phyloP scores from a whole-genome alignment of 305 asterid genomes.

The Fraxinus paxiana region DNA sequence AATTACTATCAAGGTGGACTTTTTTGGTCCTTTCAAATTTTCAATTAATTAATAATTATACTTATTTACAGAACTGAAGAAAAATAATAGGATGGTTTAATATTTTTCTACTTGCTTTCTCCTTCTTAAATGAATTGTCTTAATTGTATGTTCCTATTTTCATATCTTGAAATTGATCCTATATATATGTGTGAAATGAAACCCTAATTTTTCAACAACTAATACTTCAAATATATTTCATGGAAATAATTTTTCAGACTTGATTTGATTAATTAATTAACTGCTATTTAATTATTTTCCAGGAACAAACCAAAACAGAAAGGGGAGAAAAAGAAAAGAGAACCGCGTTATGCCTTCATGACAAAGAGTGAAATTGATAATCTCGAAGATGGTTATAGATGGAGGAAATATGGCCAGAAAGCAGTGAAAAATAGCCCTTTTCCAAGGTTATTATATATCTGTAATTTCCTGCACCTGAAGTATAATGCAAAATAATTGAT shows the following conservation, averaged over 20 bases:
- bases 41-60: constrained; percentile 10
- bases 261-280: background rate
- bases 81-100: background rate
- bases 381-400: constrained; percentile 80
- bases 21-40: constrained; percentile 23
- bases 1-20: constrained; percentile 24
- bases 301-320: constrained; percentile 46
- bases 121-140: background rate
- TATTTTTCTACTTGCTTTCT: background rate
- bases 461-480: background rate
- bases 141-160: background rate
- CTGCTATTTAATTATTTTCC: constrained; percentile 1
- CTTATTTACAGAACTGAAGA: background rate
- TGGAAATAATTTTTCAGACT: background rate
- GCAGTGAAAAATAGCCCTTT: constrained; percentile 72
- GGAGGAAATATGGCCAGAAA: constrained; percentile 90
- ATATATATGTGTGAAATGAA: constrained; percentile 6
- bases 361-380: constrained; percentile 71
- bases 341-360: constrained; percentile 61
- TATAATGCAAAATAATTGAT: background rate
- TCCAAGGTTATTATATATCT: constrained; percentile 47
- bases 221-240: background rate
- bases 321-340: constrained; percentile 52
- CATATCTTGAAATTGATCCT: background rate
- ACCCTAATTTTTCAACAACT: constrained; percentile 23